Evolutionary conservation across 1,139 yeast genomes (phyloP).

Genomic region (Suhomyces yuchorum): DNA sequence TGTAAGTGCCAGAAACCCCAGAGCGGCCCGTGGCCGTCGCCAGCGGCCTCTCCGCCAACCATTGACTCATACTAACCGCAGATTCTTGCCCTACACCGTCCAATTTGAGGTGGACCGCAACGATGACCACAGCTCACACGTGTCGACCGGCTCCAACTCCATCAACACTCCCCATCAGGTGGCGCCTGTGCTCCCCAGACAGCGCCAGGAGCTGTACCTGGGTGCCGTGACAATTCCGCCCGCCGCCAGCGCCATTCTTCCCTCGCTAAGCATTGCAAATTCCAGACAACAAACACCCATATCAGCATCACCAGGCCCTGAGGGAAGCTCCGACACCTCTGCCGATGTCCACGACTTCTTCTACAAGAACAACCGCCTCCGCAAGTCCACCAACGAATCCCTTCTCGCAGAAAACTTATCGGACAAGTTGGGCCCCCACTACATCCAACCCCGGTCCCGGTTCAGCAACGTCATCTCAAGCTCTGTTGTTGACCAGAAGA

Average conservation of each 20-base stretch:
- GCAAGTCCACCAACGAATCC: slow-evolving; percentile 17
- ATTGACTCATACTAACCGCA: slow-evolving; percentile 28
- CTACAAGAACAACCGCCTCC: slow-evolving; percentile 22
- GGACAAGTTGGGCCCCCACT: slow-evolving; percentile 35
- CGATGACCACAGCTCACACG: slow-evolving; percentile 18
- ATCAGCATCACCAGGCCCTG: slow-evolving; percentile 13
- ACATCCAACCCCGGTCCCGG: slow-evolving; percentile 51
- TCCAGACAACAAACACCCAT: slow-evolving; percentile 17
- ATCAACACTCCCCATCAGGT: neutral
- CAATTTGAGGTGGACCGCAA: slow-evolving; percentile 55
- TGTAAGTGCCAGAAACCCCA: slow-evolving; percentile 53
- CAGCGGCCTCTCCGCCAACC: neutral
- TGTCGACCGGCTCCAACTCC: slow-evolving; percentile 8
- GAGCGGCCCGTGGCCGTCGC: neutral
- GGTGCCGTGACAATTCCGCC: slow-evolving; percentile 5
- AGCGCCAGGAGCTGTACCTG: slow-evolving; percentile 3
- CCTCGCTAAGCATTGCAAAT: slow-evolving; percentile 22
- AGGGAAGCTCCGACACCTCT: neutral
- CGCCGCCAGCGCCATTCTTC: slow-evolving; percentile 21
- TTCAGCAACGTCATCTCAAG: slow-evolving; percentile 25
- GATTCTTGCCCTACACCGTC: slow-evolving; percentile 73
- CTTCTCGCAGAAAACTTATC: slow-evolving; percentile 19
- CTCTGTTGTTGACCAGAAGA: slow-evolving; percentile 44
- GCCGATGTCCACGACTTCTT: slow-evolving; percentile 35
- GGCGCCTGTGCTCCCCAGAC: slow-evolving; percentile 1